A percentile compares a stretch with the other conserved stretches of the same genome.
Evolutionary conservation across 1,139 yeast species (phyloP).

Genomic region (Debaryomyces fabryi): DNA sequence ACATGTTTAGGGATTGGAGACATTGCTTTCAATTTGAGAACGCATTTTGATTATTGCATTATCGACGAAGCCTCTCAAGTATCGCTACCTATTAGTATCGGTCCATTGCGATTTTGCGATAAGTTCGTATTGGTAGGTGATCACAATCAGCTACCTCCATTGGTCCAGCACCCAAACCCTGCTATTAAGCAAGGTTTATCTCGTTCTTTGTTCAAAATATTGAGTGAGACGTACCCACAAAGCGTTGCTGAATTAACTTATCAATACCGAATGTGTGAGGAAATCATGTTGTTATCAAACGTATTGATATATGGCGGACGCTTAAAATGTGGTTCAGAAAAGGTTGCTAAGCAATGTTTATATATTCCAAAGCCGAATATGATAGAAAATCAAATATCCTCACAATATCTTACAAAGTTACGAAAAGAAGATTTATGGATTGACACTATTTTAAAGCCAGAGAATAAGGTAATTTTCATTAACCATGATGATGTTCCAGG

Average conservation of each 20-base stretch:
- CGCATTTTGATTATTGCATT: slow-evolving; percentile 85
- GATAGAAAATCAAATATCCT: slow-evolving; percentile 15
- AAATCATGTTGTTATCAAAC: slow-evolving; percentile 83
- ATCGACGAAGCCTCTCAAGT: slow-evolving; percentile 97
- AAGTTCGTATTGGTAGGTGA: slow-evolving; percentile 92
- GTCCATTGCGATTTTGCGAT: slow-evolving; percentile 78
- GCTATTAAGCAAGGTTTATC: slow-evolving; percentile 66
- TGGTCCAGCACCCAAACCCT: slow-evolving; percentile 65
- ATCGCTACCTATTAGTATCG: slow-evolving; percentile 85
- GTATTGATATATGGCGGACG: slow-evolving; percentile 73
- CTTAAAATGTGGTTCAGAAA: slow-evolving; percentile 70
- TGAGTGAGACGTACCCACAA: slow-evolving; percentile 72
- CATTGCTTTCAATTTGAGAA: slow-evolving; percentile 55
- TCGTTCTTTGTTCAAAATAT: slow-evolving; percentile 69
- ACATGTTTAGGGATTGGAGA: slow-evolving; percentile 83
- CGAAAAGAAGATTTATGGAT: slow-evolving; percentile 31
- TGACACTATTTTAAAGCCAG: slow-evolving; percentile 29
- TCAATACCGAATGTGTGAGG: slow-evolving; percentile 93
- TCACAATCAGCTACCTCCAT: slow-evolving; percentile 88
- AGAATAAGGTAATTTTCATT: slow-evolving; percentile 68
- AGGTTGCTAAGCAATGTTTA: slow-evolving; percentile 61
- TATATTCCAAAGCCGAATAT: slow-evolving; percentile 43
- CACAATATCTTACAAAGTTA: slow-evolving; percentile 1
- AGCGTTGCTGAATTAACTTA: slow-evolving; percentile 73
- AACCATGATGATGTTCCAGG: slow-evolving; percentile 75